These are phyloP conservation scores for Spencermartinsiella ligniputridi DNA, from an alignment of 1,139 yeast genomes.

Conservation along the genomic window DNA sequence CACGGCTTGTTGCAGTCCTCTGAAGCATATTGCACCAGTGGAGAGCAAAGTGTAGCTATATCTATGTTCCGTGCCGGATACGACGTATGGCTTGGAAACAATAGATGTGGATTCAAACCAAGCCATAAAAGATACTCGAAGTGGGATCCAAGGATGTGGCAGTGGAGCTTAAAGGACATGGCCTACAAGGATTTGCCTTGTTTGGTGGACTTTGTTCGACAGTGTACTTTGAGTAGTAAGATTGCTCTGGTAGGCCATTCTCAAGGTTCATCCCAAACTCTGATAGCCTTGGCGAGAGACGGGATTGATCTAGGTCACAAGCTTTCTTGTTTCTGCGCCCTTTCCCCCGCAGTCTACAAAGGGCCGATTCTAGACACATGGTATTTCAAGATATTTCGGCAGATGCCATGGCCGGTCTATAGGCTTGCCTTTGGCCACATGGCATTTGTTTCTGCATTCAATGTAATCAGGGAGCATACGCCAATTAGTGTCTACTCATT, in stretches of 20 bases:
- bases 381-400: slow-evolving; percentile 45
- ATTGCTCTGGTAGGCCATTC: slow-evolving; percentile 75
- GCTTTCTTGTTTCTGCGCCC: slow-evolving; percentile 63
- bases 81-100: slow-evolving; percentile 94
- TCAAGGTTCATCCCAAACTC: slow-evolving; percentile 88
- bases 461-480: slow-evolving; percentile 33
- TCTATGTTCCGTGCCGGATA: slow-evolving; percentile 58
- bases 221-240: slow-evolving; percentile 41
- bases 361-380: slow-evolving; percentile 58
- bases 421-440: slow-evolving; percentile 49
- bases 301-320: slow-evolving; percentile 43
- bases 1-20: slow-evolving; percentile 88
- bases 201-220: slow-evolving; percentile 57
- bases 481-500: slow-evolving; percentile 51
- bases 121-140: slow-evolving; percentile 46
- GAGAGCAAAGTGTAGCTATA: slow-evolving; percentile 67
- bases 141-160: slow-evolving; percentile 49
- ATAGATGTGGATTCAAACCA: slow-evolving; percentile 79
- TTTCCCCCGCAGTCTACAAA: slow-evolving; percentile 89
- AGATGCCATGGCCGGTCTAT: slow-evolving; percentile 23
- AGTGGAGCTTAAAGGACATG: slow-evolving; percentile 84
- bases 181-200: slow-evolving; percentile 74
- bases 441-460: slow-evolving; percentile 34
- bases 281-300: slow-evolving; percentile 52
- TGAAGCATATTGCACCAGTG: slow-evolving; percentile 78